Base-by-base conservation (phyloP, 139 green algal genomes). In the Micromonas pusilla region DNA sequence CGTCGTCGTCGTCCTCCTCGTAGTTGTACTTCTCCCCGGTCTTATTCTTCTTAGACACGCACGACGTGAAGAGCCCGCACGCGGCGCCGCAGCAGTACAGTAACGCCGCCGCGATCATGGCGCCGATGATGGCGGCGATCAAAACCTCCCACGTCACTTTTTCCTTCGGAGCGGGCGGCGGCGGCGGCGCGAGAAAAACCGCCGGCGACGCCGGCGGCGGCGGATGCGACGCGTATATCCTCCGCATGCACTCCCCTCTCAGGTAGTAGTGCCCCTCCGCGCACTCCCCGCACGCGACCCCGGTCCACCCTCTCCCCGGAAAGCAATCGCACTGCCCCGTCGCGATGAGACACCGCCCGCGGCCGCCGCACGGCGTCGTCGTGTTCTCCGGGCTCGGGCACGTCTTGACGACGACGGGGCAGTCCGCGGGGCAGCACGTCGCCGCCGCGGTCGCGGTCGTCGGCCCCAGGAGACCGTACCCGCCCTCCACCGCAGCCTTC, bases 281-380 rank as follows among this genome's bases (percentile, higher is more conserved):
- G 45, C 45, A 57, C 45, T 57, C 45, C 45, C 45, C 45, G 45
- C 45, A 57, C 45, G 45, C 45, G 9, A 57, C 9, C 9, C 45
- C 45, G 9, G 45, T 57, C 45, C 45, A 57, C 9, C 45, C 45
- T 16, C 9, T 57, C 9, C 63, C 63, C 28, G 9, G 9, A 16
- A 70, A 70, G 19, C 63, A 70, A 9, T 70, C 63, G 63, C 63
- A 70, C 30, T 33, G 28, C 6, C 63, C 30, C 28, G 63, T 36
- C 28, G 63, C 63, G 63, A 9, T 6, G 6, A 70, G 63, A 16
- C 63, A 70, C 63, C 30, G 28, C 28, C 63, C 63, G 28, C 63
- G 63, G 9, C 63, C 63, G 6, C 28, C 63, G 63, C 63, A 70
- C 63, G 28, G 28, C 63, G 28, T 21, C 28, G 28, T 70, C 28